phyloP scores from a whole-genome alignment of 1,284 basidiomycete genomes.

The Sporisorium exsertum region DNA sequence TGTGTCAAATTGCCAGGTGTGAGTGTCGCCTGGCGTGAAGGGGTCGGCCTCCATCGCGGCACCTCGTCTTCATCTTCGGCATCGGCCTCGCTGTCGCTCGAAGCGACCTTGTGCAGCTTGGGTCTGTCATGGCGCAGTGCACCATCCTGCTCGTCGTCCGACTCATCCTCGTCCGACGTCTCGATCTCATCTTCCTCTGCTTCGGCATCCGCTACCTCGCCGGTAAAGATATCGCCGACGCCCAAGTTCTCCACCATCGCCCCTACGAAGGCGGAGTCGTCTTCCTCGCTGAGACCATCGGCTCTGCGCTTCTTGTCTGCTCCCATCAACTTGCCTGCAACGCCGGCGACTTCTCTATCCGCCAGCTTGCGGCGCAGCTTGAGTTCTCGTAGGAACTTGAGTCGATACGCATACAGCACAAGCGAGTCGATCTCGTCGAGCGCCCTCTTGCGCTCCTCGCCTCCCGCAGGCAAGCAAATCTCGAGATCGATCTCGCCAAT shows the following conservation, averaged over 20 bases:
- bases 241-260: slow-evolving; percentile 66
- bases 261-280: slow-evolving; percentile 60
- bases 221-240: slow-evolving; percentile 62
- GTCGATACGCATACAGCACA: slow-evolving; percentile 64
- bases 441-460: slow-evolving; percentile 49
- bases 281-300: slow-evolving; percentile 51
- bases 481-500: slow-evolving; percentile 65
- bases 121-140: slow-evolving; percentile 14
- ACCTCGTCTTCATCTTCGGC: slow-evolving; percentile 27
- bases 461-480: slow-evolving; percentile 62
- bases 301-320: slow-evolving; percentile 36
- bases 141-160: slow-evolving; percentile 70
- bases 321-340: slow-evolving; percentile 47
- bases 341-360: slow-evolving; percentile 54
- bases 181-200: slow-evolving; percentile 62
- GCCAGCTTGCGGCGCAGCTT: slow-evolving; percentile 62
- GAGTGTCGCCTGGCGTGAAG: slow-evolving; percentile 38
- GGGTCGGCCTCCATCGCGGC: slow-evolving; percentile 41
- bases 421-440: slow-evolving; percentile 65
- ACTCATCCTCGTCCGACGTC: slow-evolving; percentile 58
- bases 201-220: slow-evolving; percentile 63
- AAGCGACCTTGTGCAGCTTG: slow-evolving; percentile 3
- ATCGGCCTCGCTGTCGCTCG: slow-evolving; percentile 40
- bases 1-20: slow-evolving; percentile 27
- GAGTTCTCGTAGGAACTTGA: slow-evolving; percentile 65